Percentiles rank a stretch among this genome's conserved stretches.
Conservation (phyloP, 139 green algal genomes). For the Chloropicon primus region DNA sequence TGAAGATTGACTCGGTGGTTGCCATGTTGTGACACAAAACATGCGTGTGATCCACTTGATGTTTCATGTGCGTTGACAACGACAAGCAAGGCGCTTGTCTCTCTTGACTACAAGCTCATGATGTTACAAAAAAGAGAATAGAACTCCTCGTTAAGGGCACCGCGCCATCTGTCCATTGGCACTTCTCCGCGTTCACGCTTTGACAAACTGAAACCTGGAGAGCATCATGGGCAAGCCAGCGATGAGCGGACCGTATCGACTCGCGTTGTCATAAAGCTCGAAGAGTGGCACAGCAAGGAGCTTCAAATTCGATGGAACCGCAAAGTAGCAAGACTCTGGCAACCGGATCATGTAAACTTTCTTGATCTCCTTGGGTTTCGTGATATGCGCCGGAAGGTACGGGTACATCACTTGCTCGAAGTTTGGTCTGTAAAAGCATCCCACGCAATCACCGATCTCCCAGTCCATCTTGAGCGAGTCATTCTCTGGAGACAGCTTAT, state of each 20-base stretch:
- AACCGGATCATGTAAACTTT: conserved; percentile 49
- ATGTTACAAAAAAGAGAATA: too few species aligned
- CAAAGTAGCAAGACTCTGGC: conserved; percentile 76
- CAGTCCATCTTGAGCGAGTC: conserved; percentile 24
- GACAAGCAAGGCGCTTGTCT: too few species aligned
- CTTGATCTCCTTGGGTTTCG: conserved; percentile 59
- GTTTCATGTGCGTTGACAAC: too few species aligned
- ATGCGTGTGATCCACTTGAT: too few species aligned
- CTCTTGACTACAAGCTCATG: too few species aligned
- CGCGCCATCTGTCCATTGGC: background rate
- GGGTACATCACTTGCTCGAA: conserved; percentile 91
- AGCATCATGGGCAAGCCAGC: conserved; percentile 65
- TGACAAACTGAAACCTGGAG: conserved; percentile 31
- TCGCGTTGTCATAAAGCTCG: conserved; percentile 85
- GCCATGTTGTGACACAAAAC: too few species aligned
- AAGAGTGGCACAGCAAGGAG: conserved; percentile 89
- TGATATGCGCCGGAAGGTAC: conserved; percentile 87
- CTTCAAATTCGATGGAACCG: conserved; percentile 84
- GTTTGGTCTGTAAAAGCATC: conserved; percentile 65
- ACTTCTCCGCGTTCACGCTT: background rate
- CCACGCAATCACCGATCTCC: conserved; percentile 45
- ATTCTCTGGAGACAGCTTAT: conserved; percentile 49
- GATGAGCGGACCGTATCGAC: conserved; percentile 65
- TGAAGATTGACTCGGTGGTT: too few species aligned
- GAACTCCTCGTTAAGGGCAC: too few species aligned